A percentile compares a stretch with the other conserved stretches of the same genome.
Conservation (phyloP, 352 stramenopile species). For the Globisporangium recalcitrans region DNA sequence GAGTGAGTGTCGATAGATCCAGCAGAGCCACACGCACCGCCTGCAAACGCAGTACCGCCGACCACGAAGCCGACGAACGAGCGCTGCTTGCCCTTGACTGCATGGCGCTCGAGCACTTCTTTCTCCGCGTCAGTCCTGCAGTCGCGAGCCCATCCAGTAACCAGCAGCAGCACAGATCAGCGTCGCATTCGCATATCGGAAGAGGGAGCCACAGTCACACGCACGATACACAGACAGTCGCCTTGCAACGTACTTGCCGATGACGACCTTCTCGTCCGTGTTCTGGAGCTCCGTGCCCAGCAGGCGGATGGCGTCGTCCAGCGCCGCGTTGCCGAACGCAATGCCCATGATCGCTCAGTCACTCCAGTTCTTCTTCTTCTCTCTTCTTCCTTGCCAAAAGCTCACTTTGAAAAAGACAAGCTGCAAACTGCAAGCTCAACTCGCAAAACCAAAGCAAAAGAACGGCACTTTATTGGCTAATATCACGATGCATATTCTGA, state of each 20-base stretch:
- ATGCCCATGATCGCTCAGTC: slow-evolving; percentile 5
- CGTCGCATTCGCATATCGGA: neutral
- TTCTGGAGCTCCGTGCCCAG: slow-evolving; percentile 55
- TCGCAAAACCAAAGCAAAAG: no score
- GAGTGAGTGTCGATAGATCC: neutral
- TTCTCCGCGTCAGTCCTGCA: slow-evolving; percentile 60
- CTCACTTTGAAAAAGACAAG: no score
- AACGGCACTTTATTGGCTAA: neutral
- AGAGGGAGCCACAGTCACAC: neutral
- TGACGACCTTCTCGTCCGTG: slow-evolving; percentile 35
- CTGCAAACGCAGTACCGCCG: slow-evolving; percentile 24
- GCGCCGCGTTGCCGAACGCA: slow-evolving; percentile 22
- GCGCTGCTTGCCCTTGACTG: slow-evolving; percentile 40
- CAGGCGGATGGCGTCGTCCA: slow-evolving; percentile 68
- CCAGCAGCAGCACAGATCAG: neutral
- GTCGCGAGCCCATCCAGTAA: neutral
- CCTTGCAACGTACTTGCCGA: slow-evolving; percentile 46
- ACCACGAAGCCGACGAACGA: slow-evolving; percentile 34
- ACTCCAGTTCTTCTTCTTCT: neutral
- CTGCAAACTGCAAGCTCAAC: no score
- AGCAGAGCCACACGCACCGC: no score
- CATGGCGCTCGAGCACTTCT: slow-evolving; percentile 49
- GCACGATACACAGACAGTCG: neutral
- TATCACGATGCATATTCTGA: no score
- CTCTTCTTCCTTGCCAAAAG: no score